Base-by-base conservation (phyloP, 1,139 yeast species). In the Suhomyces bribrorum region DNA sequence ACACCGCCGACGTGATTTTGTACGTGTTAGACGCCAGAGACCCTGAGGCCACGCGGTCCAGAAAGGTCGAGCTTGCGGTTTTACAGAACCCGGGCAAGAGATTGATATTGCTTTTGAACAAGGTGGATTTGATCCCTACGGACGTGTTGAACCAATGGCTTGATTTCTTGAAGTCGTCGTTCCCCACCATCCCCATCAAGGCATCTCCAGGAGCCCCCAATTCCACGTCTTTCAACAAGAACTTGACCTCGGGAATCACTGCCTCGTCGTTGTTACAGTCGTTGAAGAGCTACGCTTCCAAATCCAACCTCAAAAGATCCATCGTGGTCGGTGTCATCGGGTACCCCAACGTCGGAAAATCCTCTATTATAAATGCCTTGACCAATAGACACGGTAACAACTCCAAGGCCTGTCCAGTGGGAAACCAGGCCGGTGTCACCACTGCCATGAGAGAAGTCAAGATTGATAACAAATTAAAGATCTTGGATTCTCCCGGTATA, bases 391-490 rank as follows among this genome's bases (percentile, higher is more conserved):
- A 87, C 57, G 89, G 92, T 36, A 67, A 71, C 48, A 57, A 58
- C 43, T 69, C 80, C 31, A 79, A 75, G 52, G 94, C 92, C 8
- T 92, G 98, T 60, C 97, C 98, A 11, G 95, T 87, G 24, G 99
- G 98, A 32, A 94, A 95, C 55, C 94, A 86, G 66, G 97, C 99
- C 4, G 98, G 98, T 60, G 92, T 92, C 26, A 92, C 98, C 22
- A 90, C 96, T 1, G 73, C 92, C 3, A 71, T 92, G 61, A 81
- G 97, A 66, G 95, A 89, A 62, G 89, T 92, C 44, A 92, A 92
- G 66, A 78, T 92, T 45, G 98, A 92, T 61, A 85, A 82, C 57
- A 89, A 89, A 62, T 76, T 92, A 52, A 87, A 86, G 62, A 75
- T 92, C 46, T 75, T 92, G 57, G 98, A 92, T 62, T 88, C 97